phyloP scores from a whole-genome alignment of 108 stramenopile species.

The Asterionellopsis glacialis region DNA sequence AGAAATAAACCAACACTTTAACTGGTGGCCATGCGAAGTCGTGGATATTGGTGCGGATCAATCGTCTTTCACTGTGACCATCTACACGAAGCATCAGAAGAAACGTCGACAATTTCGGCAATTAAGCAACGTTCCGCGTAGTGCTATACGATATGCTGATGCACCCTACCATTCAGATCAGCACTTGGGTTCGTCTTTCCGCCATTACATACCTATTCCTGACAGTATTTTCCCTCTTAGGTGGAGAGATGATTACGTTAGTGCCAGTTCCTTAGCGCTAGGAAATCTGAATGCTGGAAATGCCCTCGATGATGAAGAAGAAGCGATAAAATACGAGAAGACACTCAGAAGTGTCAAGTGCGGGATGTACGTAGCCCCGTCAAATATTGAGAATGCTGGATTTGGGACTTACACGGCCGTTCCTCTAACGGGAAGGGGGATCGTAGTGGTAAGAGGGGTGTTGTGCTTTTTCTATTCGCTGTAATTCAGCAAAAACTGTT shows the following conservation, averaged over 20 bases:
- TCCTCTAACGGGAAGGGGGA: conserved; percentile 7
- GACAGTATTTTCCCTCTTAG: conserved; percentile 31
- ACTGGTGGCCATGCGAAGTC: conserved; percentile 19
- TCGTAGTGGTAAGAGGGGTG: conserved; percentile 1
- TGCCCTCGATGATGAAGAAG: neutral
- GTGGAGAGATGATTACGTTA: conserved; percentile 19
- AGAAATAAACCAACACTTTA: neutral
- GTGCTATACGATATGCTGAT: conserved; percentile 18
- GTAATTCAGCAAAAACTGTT: too few relatives aligned
- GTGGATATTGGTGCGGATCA: neutral
- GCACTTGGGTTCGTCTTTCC: conserved; percentile 21
- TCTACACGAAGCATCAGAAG: conserved; percentile 2
- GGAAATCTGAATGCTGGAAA: neutral
- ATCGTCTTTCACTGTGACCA: neutral
- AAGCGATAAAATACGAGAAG: conserved; percentile 8
- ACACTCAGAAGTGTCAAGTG: conserved; percentile 20
- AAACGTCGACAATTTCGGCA: neutral
- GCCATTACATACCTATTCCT: conserved; percentile 26
- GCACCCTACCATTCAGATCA: conserved; percentile 23
- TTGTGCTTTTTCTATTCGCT: neutral
- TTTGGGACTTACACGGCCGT: conserved; percentile 49
- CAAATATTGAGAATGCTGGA: conserved; percentile 49
- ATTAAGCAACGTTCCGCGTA: conserved; percentile 12
- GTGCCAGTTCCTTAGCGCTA: conserved; percentile 3
- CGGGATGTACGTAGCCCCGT: conserved; percentile 39